phyloP scores from a whole-genome alignment of 2,329 filamentous ascomycete genomes.

The Nigrospora osmanthi region DNA sequence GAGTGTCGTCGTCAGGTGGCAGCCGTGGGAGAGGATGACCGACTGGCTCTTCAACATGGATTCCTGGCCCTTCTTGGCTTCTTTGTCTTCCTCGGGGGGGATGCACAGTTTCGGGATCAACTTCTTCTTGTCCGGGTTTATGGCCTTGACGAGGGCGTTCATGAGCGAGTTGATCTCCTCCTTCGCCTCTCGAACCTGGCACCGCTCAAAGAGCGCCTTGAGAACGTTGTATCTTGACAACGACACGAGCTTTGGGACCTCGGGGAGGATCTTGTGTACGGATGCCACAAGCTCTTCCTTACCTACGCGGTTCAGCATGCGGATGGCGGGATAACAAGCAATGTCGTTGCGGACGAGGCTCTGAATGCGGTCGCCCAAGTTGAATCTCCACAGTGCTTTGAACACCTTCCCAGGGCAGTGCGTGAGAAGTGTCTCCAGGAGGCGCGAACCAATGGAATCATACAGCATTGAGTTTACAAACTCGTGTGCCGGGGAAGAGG shows the following conservation, averaged over 20 bases:
- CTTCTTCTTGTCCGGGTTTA: slow-evolving; percentile 36
- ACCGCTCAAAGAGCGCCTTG: slow-evolving; percentile 76
- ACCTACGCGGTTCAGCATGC: slow-evolving; percentile 73
- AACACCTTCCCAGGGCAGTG: slow-evolving; percentile 81
- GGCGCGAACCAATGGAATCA: slow-evolving; percentile 79
- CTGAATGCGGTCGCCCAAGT: slow-evolving; percentile 73
- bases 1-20: slow-evolving; percentile 73
- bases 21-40: slow-evolving; percentile 59
- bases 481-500: slow-evolving; percentile 60
- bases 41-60: slow-evolving; percentile 47
- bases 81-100: slow-evolving; percentile 24
- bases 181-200: slow-evolving; percentile 56
- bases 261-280: slow-evolving; percentile 62
- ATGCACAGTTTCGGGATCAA: slow-evolving; percentile 43
- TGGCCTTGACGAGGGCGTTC: slow-evolving; percentile 38
- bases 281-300: slow-evolving; percentile 77
- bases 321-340: slow-evolving; percentile 79
- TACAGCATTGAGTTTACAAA: slow-evolving; percentile 87
- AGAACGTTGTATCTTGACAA: slow-evolving; percentile 73
- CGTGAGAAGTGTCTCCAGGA: slow-evolving; percentile 80
- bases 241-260: slow-evolving; percentile 65
- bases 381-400: slow-evolving; percentile 74
- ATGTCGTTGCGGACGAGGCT: slow-evolving; percentile 83
- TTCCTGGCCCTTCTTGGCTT: slow-evolving; percentile 25
- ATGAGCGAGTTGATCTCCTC: slow-evolving; percentile 41